Conservation (phyloP, 345 rosid species). For the Barbarea vulgaris region DNA sequence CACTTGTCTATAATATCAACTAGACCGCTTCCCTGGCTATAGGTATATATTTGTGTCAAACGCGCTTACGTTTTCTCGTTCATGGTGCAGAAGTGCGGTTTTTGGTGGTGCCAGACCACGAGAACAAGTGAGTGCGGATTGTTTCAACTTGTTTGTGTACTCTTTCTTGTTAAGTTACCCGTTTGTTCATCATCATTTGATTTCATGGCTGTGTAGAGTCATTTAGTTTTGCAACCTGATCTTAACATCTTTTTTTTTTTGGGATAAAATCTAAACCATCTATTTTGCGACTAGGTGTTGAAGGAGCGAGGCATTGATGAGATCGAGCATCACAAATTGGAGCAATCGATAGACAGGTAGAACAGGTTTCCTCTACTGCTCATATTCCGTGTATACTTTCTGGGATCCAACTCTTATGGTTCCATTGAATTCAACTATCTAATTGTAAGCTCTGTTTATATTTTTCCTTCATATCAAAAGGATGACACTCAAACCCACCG, state of each 20-base stretch:
- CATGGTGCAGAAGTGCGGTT: constrained; percentile 61
- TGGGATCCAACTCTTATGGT: background rate
- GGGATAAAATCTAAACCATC: too few relatives aligned
- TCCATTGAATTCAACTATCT: constrained; percentile 11
- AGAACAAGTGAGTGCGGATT: constrained; percentile 63
- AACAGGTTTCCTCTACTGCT: background rate
- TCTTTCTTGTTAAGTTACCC: constrained; percentile 7
- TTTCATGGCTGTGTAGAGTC: background rate
- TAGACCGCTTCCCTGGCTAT: background rate
- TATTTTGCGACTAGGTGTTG: constrained; percentile 54
- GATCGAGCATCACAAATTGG: constrained; percentile 46
- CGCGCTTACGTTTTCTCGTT: constrained; percentile 21
- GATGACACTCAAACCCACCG: constrained; percentile 46
- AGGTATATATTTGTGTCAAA: constrained; percentile 13
- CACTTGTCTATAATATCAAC: constrained; percentile 6
- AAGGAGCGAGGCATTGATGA: constrained; percentile 69
- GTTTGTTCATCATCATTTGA: too few relatives aligned
- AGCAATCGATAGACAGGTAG: constrained; percentile 60
- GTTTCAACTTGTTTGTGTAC: constrained; percentile 26
- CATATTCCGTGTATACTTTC: background rate
- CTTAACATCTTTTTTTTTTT: background rate
- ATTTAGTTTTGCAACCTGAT: constrained; percentile 19
- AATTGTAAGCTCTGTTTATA: background rate
- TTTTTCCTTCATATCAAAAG: constrained; percentile 38
- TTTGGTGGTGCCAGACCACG: constrained; percentile 91